phyloP scores from a whole-genome alignment of 2,329 filamentous ascomycete species.

The Truncatella angustata region DNA sequence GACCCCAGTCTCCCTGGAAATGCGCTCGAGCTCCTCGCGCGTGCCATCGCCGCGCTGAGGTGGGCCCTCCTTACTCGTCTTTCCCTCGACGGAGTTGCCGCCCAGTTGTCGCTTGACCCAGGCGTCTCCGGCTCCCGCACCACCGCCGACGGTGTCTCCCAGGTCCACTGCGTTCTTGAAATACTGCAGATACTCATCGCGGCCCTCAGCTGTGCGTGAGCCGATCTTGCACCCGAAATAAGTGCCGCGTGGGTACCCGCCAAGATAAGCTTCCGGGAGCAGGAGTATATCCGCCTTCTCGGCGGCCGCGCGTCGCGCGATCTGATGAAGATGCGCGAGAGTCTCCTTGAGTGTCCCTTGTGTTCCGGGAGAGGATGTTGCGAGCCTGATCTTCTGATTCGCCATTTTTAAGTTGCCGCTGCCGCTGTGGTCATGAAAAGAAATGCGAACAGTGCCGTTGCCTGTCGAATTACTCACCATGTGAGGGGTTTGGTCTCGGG shows the following conservation, averaged over 20 bases:
- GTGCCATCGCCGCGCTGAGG: slow-evolving; percentile 69
- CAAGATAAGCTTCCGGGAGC: slow-evolving; percentile 89
- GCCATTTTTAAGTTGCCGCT: slow-evolving; percentile 6
- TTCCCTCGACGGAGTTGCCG: slow-evolving; percentile 31
- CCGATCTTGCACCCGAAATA: slow-evolving; percentile 76
- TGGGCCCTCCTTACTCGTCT: slow-evolving; percentile 27
- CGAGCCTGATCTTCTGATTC: slow-evolving; percentile 43
- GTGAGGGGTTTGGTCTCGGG: slow-evolving; percentile 7
- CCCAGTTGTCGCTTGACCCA: slow-evolving; percentile 67
- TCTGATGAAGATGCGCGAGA: slow-evolving; percentile 61
- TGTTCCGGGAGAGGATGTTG: slow-evolving; percentile 54
- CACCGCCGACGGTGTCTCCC: slow-evolving; percentile 67
- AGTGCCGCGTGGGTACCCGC: slow-evolving; percentile 83
- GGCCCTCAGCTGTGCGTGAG: slow-evolving; percentile 64
- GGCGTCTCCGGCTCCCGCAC: slow-evolving; percentile 66
- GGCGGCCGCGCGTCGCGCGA: slow-evolving; percentile 61
- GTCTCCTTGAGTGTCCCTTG: slow-evolving; percentile 55
- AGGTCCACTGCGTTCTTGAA: slow-evolving; percentile 79
- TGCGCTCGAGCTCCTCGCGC: slow-evolving; percentile 72
- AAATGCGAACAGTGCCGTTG: not conserved
- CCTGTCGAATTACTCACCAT: not conserved
- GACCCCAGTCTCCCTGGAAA: slow-evolving; percentile 75
- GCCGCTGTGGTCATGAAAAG: not conserved
- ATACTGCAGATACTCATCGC: slow-evolving; percentile 81
- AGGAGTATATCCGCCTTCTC: slow-evolving; percentile 66